Evolutionary conservation across 176 grass and related monocot genomes (phyloP).

Genomic region (Secale cereale): DNA sequence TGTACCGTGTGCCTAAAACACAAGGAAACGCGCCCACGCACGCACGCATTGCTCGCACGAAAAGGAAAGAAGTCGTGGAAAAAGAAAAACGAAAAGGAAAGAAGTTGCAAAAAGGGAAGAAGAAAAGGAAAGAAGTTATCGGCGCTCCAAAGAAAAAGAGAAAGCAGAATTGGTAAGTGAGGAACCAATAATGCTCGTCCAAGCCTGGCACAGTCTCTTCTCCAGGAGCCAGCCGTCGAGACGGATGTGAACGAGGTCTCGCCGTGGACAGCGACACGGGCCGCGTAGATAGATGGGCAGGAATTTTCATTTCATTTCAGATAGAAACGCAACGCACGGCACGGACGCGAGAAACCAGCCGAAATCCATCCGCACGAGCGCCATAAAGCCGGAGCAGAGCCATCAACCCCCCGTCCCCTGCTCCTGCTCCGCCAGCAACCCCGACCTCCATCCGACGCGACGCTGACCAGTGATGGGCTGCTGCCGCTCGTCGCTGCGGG

Average conservation of each 20-base stretch:
- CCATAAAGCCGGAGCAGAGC: not conserved
- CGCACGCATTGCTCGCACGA: too few relatives aligned
- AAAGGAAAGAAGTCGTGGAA: too few relatives aligned
- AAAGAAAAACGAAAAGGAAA: not conserved
- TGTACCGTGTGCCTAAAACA: too few relatives aligned
- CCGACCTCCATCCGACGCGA: too few relatives aligned
- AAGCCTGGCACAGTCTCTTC: too few relatives aligned
- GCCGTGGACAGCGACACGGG: not conserved
- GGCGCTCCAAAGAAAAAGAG: not conserved
- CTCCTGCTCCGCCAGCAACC: too few relatives aligned
- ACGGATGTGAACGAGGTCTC: not conserved
- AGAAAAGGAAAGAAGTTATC: not conserved
- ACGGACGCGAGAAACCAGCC: too few relatives aligned
- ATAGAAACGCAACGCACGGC: too few relatives aligned
- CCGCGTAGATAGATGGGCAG: too few relatives aligned
- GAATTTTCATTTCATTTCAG: not conserved
- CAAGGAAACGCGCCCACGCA: too few relatives aligned
- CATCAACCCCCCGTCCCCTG: not conserved
- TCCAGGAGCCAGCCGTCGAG: not conserved
- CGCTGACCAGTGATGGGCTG: constrained; percentile 45
- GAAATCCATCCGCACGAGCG: not conserved
- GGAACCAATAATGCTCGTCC: not conserved
- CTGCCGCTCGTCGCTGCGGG: constrained; percentile 58
- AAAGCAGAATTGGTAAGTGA: not conserved
- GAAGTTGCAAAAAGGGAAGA: not conserved